Conservation (phyloP, 108 stramenopile genomes). For the Pseudonitzschia delicatissima region DNA sequence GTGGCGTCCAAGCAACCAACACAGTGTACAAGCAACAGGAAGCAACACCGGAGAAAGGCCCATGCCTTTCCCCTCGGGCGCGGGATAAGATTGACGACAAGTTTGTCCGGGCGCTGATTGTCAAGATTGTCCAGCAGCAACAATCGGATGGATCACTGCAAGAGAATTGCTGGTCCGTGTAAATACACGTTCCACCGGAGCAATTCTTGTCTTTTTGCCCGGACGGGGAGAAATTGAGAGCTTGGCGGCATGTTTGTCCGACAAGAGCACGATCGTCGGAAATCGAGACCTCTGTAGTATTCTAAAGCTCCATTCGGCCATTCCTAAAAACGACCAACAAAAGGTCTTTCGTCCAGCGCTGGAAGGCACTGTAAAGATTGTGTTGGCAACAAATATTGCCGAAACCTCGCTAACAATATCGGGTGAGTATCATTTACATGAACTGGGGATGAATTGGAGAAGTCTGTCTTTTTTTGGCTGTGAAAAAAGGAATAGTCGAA, state of each 20-base stretch:
- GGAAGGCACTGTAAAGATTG: conserved; percentile 67
- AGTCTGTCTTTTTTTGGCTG: background rate
- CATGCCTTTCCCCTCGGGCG: conserved; percentile 42
- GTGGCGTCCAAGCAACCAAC: background rate
- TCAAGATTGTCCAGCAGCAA: conserved; percentile 38
- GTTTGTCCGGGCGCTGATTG: conserved; percentile 40
- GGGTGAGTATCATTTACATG: background rate
- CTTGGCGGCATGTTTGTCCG: conserved; percentile 33
- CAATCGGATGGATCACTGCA: conserved; percentile 64
- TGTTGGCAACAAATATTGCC: conserved; percentile 87
- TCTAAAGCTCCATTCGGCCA: conserved; percentile 68
- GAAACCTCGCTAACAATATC: conserved; percentile 94
- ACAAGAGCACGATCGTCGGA: conserved; percentile 44
- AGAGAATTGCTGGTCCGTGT: conserved; percentile 71
- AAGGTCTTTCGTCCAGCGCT: conserved; percentile 59
- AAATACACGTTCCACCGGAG: conserved; percentile 55
- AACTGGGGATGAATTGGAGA: background rate
- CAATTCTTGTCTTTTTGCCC: conserved; percentile 90
- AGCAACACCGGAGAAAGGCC: conserved; percentile 4
- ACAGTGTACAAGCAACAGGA: background rate
- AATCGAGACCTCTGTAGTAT: conserved; percentile 56
- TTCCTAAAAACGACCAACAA: conserved; percentile 62
- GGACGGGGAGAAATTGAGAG: conserved; percentile 76
- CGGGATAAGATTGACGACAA: conserved; percentile 40
- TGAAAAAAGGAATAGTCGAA: background rate